These are phyloP conservation scores for Capronia americana DNA, from an alignment of 2,329 filamentous ascomycete genomes.

Conservation along the genomic window DNA sequence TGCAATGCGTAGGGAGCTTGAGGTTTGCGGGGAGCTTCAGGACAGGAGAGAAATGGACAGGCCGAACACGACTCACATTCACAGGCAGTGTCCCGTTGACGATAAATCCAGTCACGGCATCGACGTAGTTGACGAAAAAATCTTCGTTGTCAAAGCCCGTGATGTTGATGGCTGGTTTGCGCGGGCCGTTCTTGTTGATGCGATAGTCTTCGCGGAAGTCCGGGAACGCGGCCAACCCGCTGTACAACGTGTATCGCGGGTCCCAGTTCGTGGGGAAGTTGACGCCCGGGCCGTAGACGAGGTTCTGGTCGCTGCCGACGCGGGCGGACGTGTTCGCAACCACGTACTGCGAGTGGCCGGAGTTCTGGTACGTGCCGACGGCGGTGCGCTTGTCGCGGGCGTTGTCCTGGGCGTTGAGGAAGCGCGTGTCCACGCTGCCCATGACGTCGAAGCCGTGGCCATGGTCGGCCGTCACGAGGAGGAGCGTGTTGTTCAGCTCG, in stretches of 20 bases:
- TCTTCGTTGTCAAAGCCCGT: constrained; percentile 59
- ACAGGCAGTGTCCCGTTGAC: constrained; percentile 77
- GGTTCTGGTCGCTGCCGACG: constrained; percentile 62
- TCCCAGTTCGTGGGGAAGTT: constrained; percentile 87
- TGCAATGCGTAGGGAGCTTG: not conserved
- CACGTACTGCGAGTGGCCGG: constrained; percentile 78
- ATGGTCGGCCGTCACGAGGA: constrained; percentile 85
- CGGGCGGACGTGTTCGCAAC: constrained; percentile 50
- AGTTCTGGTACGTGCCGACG: constrained; percentile 74
- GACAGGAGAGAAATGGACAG: not conserved
- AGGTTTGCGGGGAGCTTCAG: not conserved
- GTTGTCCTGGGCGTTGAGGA: constrained; percentile 64
- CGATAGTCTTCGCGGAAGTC: constrained; percentile 79
- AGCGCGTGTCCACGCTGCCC: constrained; percentile 80
- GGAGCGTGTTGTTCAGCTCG: constrained; percentile 75
- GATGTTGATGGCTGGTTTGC: constrained; percentile 64
- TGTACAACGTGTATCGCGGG: constrained; percentile 79
- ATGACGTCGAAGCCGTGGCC: constrained; percentile 90
- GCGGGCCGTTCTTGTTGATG: constrained; percentile 70
- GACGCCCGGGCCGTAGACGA: constrained; percentile 71
- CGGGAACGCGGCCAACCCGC: constrained; percentile 73
- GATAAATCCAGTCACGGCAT: constrained; percentile 70
- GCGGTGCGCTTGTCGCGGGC: constrained; percentile 77
- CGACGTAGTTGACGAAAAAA: constrained; percentile 71
- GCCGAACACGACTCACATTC: constrained; percentile 36